Base-by-base conservation (phyloP, 768 basidiomycete species). In the Tulasnella sp. region DNA sequence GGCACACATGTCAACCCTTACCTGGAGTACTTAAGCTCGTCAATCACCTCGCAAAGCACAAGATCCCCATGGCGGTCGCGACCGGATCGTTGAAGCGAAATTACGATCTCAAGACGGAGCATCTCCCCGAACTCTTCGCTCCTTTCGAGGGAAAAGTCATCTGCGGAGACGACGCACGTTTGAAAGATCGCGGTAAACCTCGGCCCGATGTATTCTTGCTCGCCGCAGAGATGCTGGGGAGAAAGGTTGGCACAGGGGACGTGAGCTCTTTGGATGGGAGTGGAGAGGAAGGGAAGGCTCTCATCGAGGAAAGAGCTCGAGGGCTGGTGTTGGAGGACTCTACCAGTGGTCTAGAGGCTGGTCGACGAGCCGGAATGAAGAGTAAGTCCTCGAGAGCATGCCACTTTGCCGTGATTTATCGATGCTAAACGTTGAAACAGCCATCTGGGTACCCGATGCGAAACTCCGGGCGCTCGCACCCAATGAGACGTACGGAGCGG, bases 301-400 rank as follows among this genome's bases (percentile, higher is more conserved):
- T 87, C 76, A 76, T 75, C 40, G 77, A 75, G 37, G 88, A 88
- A 78, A 82, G 91, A 47, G 78, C 78, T 36, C 86, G 83, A 72
- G 91, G 91, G 0, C 81, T 95, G 0, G 88, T 95, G 1, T 91
- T 95, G 72, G 93, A 95, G 79, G 93, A 95, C 78, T 87, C 87
- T 4, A 79, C 91, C 52, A 86, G 86, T 0, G 93, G 93, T 0
- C 82, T 95, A 75, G 86, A 90, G 75, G 91, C 92, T 6, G 93
- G 88, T 3, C 90, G 90, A 77, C 83, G 90, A 72, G 92, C 92
- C 2, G 92, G 91, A 14, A 94, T 95, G 93, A 85, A 88, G 72
- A 92, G 93, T 93, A 71, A 40, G 84, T 62, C 17, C 7, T 11
- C 67, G 8, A 36, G 5, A 14, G 37, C n/a, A n/a, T n/a, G n/a